Conservation (phyloP, 2,329 filamentous ascomycete species). For the Pseudocercospora cruenta region DNA sequence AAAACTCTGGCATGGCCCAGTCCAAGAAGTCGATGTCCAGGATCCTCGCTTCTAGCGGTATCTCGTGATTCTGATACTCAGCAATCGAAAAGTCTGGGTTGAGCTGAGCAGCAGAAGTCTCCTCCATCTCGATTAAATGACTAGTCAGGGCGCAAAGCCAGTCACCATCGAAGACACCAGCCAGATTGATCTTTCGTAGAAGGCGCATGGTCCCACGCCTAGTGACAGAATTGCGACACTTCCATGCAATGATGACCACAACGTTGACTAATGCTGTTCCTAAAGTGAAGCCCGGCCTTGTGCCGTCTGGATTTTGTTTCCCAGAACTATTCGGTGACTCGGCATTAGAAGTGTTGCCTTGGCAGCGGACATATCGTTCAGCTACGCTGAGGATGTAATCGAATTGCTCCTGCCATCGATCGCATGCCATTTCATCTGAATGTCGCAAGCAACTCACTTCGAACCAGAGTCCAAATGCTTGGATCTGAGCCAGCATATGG, state of each 20-base stretch:
- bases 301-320: not conserved
- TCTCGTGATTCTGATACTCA: not conserved
- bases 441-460: not conserved
- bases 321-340: no score
- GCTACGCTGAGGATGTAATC: constrained; percentile 5
- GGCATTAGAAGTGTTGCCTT: not conserved
- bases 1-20: not conserved
- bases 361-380: not conserved
- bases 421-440: not conserved
- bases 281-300: not conserved
- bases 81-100: not conserved
- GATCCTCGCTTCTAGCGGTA: constrained; percentile 2
- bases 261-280: not conserved
- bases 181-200: not conserved
- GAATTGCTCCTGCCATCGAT: constrained; percentile 2
- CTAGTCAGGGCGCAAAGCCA: not conserved
- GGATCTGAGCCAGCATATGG: constrained; percentile 1
- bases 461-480: constrained; percentile 6
- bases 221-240: not conserved
- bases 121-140: not conserved
- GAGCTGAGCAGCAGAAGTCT: not conserved
- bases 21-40: constrained; percentile 3
- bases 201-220: not conserved
- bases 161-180: not conserved
- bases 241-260: not conserved